Percentiles rank a stretch among this genome's conserved stretches.
Evolutionary conservation across 345 rosid species (phyloP).

Genomic region (Bretschneidera sinensis): DNA sequence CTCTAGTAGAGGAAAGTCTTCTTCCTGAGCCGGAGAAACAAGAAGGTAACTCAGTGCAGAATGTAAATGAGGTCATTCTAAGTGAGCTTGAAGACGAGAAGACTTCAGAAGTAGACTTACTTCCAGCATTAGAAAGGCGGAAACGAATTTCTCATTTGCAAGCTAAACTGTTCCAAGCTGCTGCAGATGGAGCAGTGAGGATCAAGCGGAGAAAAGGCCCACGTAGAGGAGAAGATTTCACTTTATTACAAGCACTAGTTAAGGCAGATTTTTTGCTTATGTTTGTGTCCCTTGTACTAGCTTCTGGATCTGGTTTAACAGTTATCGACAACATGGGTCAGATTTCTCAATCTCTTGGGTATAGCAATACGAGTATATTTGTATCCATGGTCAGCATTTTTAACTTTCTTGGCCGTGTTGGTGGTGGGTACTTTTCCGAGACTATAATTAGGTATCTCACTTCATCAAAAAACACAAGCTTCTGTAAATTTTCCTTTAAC

Average conservation of each 20-base stretch:
- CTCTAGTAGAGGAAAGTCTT: constrained; percentile 27
- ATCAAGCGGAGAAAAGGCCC: constrained; percentile 61
- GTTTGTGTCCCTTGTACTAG: constrained; percentile 61
- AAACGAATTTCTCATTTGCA: constrained; percentile 54
- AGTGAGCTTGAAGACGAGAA: constrained; percentile 75
- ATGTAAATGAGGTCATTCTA: constrained; percentile 37
- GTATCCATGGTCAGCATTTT: constrained; percentile 85
- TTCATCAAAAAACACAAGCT: neutral
- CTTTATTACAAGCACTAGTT: constrained; percentile 58
- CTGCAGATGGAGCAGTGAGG: constrained; percentile 60
- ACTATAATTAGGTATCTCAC: constrained; percentile 55
- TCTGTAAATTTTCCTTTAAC: neutral
- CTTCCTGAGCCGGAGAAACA: constrained; percentile 29
- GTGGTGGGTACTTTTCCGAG: no score
- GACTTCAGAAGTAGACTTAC: constrained; percentile 42
- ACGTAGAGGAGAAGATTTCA: constrained; percentile 75
- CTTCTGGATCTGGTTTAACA: constrained; percentile 77
- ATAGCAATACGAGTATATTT: constrained; percentile 46
- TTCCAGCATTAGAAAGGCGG: constrained; percentile 45
- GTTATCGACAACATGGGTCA: constrained; percentile 86
- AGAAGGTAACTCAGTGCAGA: constrained; percentile 23
- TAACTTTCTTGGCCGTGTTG: constrained; percentile 92
- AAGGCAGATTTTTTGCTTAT: constrained; percentile 80
- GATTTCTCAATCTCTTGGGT: constrained; percentile 62
- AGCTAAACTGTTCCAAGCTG: constrained; percentile 50